Evolutionary conservation across 2,329 filamentous ascomycete species (phyloP).

Genomic region (Apiospora marii): DNA sequence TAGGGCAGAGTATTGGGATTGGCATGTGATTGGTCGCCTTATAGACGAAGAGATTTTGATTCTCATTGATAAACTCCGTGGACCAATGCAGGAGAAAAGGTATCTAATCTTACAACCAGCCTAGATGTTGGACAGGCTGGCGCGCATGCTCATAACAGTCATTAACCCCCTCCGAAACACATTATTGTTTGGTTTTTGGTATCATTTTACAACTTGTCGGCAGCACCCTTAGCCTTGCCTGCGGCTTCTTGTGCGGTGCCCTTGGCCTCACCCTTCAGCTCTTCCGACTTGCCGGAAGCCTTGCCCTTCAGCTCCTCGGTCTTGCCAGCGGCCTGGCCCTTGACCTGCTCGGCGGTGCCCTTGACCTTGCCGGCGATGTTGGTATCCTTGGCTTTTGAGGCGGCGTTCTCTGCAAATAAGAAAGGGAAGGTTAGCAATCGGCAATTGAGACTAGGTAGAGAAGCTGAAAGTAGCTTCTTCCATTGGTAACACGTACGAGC

Average conservation of each 20-base stretch:
- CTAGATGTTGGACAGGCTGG: neutral
- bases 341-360: slow-evolving; percentile 44
- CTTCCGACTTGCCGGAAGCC: slow-evolving; percentile 34
- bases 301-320: slow-evolving; percentile 33
- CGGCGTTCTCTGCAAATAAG: slow-evolving; percentile 41
- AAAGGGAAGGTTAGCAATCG: slow-evolving; percentile 27
- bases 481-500: slow-evolving; percentile 54
- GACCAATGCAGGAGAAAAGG: slow-evolving; percentile 24
- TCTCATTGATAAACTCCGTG: slow-evolving; percentile 22
- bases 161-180: neutral
- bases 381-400: slow-evolving; percentile 58
- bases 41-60: neutral
- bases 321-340: slow-evolving; percentile 38
- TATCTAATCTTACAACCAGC: slow-evolving; percentile 22
- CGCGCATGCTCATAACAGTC: slow-evolving; percentile 15
- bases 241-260: slow-evolving; percentile 32
- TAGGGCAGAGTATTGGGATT: too few relatives aligned
- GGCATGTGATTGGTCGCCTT: neutral
- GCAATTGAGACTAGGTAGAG: neutral
- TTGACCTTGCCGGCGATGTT: slow-evolving; percentile 46
- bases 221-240: slow-evolving; percentile 29
- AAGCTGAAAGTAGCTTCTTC: neutral
- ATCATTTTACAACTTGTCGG: slow-evolving; percentile 26
- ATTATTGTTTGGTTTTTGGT: neutral
- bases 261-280: slow-evolving; percentile 47